A percentile compares a stretch with the other conserved stretches of the same genome.
Conservation (phyloP, 371 early-diverging fungal species). For the Rhizopus sp. region DNA sequence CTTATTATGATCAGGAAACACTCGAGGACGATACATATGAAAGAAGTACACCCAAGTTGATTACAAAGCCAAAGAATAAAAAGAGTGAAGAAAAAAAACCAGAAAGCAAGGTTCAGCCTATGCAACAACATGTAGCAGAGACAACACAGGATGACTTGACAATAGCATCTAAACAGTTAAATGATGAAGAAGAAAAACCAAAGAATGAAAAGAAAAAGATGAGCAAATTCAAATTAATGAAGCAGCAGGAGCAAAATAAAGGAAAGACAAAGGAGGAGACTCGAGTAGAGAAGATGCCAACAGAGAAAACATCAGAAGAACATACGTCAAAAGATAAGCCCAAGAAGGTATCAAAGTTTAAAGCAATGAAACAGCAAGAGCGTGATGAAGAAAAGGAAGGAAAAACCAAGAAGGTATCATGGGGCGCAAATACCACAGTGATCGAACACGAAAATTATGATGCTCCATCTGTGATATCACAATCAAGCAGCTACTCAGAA, state of each 20-base stretch:
- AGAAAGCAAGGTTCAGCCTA: background rate
- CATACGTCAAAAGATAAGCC: background rate
- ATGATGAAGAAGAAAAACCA: background rate
- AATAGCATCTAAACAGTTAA: background rate
- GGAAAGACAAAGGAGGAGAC: background rate
- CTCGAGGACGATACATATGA: conserved; percentile 28
- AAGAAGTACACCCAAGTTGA: conserved; percentile 19
- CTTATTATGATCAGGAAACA: conserved; percentile 53
- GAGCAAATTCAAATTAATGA: conserved; percentile 25
- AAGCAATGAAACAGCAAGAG: background rate
- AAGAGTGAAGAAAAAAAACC: background rate
- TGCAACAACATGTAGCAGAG: background rate
- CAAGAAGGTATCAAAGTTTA: conserved; percentile 10
- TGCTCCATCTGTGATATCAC: conserved; percentile 32
- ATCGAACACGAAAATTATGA: conserved; percentile 35
- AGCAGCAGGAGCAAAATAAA: conserved; percentile 14
- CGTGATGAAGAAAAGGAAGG: background rate
- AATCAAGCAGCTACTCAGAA: conserved; percentile 25
- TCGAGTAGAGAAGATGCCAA: background rate
- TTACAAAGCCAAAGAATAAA: conserved; percentile 19
- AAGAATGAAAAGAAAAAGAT: conserved; percentile 7
- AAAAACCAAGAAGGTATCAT: conserved; percentile 27
- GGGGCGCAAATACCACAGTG: conserved; percentile 33
- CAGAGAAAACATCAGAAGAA: background rate
- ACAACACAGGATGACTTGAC: background rate